Base-by-base conservation (phyloP, 202 grass and related monocot genomes). In the Miscanthus sacchariflorus region DNA sequence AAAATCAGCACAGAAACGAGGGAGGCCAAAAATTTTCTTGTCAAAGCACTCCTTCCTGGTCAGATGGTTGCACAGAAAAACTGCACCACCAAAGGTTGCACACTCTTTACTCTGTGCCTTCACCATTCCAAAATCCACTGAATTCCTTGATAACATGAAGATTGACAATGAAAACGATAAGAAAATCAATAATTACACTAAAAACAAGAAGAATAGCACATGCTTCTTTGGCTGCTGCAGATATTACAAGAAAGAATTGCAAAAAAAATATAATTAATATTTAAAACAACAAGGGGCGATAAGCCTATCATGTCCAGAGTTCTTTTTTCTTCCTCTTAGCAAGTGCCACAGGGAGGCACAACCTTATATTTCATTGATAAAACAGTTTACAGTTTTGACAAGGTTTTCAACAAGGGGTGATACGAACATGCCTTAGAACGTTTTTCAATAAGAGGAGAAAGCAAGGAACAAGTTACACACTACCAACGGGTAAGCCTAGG, bases 11-110 rank as follows among this genome's bases (percentile, higher is more conserved):
- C 64, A 88, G 30, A 12, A 10, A 65, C 58, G 69, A 45, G 78
- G 39, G 82, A 93, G 86, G 73, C 91, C 91, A 83, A 93, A 93
- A 14, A 93, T 76, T 84, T 93, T 93, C 68, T 71, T 84, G 28
- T 90, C 38, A 43, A 93, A 85, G 69, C 88, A 83, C 71, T 93
- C 91, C 68, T 71, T 83, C 88, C 79, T 90, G 69, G 88, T 90
- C 28, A 49, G 49, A 33, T 7, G 45, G 48, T 39, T 86, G 82
- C 88, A 88, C 74, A 88, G 86, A 72, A 93, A 93, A 83, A 93
- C 82, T 61, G 91, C 91, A 80, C 91, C 91, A 77, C 58, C 72
- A 63, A 82, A 74, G 23, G 33, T 49, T 18, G 48, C 70, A 86
- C 33, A 44, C 52, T 89, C 23, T 25, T 83, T 86, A 58, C 58